These are phyloP conservation scores for Hypoxylon sp. DNA, from an alignment of 2,329 filamentous ascomycete genomes.

Conservation along the genomic window DNA sequence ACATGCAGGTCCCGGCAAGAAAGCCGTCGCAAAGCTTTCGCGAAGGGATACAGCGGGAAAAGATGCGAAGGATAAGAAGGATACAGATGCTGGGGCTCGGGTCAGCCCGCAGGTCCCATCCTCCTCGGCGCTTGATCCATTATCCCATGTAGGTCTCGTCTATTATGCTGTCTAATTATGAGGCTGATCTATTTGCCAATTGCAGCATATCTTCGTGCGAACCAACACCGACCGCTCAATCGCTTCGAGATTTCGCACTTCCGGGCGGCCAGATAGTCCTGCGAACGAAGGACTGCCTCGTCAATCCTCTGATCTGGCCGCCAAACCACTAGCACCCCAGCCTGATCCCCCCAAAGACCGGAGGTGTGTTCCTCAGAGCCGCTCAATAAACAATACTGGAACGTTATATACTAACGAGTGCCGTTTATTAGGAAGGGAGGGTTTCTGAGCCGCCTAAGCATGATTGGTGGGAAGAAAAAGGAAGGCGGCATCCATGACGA, in stretches of 20 bases:
- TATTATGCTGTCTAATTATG: constrained; percentile 17
- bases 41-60: constrained; percentile 49
- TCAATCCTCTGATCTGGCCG: constrained; percentile 60
- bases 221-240: constrained; percentile 56
- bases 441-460: constrained; percentile 85
- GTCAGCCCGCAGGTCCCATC: constrained; percentile 39
- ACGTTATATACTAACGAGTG: constrained; percentile 22
- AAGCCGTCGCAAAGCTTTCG: constrained; percentile 46
- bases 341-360: constrained; percentile 70
- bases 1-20: constrained; percentile 44
- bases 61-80: constrained; percentile 49
- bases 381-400: constrained; percentile 1
- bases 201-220: constrained; percentile 63
- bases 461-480: constrained; percentile 86
- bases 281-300: constrained; percentile 59
- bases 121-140: constrained; percentile 71
- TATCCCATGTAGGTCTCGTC: constrained; percentile 72
- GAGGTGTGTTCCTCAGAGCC: constrained; percentile 67
- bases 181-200: constrained; percentile 26
- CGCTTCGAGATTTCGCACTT: constrained; percentile 65
- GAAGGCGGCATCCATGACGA: constrained; percentile 71
- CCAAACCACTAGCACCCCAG: constrained; percentile 55
- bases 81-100: constrained; percentile 43
- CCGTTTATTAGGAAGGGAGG: constrained; percentile 77
- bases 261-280: constrained; percentile 68